Conservation (phyloP, 805 yeast genomes). For the Metschnikowia amazonensis region DNA sequence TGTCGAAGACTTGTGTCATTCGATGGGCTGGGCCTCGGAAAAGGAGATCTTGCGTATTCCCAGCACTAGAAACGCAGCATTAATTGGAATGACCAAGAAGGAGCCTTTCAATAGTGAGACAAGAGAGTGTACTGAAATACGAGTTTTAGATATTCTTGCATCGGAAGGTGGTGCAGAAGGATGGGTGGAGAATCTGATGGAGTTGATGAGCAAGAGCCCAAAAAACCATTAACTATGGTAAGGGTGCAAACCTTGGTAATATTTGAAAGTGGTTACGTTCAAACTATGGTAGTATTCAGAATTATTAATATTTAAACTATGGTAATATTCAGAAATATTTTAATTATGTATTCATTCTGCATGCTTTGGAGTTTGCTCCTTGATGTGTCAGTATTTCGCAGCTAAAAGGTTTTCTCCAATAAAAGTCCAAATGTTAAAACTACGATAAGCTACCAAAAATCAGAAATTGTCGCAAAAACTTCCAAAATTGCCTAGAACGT, state of each 20-base stretch:
- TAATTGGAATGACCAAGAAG: constrained; percentile 57
- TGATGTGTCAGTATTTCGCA: not conserved
- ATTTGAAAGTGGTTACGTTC: too few species aligned
- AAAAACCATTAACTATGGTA: constrained; percentile 73
- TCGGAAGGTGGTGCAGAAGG: constrained; percentile 88
- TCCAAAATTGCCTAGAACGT: not conserved
- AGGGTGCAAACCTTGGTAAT: too few species aligned
- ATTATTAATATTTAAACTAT: too few species aligned
- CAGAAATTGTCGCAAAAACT: not conserved
- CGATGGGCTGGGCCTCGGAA: constrained; percentile 80
- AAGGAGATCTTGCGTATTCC: constrained; percentile 90
- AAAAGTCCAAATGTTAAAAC: not conserved
- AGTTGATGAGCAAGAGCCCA: constrained; percentile 65
- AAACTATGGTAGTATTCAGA: too few species aligned
- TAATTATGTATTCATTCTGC: too few species aligned
- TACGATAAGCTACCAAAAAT: not conserved
- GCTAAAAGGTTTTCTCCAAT: not conserved
- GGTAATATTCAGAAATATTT: too few species aligned
- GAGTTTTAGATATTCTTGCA: constrained; percentile 57
- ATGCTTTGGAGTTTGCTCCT: too few species aligned
- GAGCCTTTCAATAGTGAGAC: constrained; percentile 23
- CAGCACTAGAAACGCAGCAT: constrained; percentile 88
- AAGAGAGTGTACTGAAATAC: constrained; percentile 31
- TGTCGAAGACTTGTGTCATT: constrained; percentile 61
- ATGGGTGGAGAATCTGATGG: constrained; percentile 81